Evolutionary conservation across 768 basidiomycete species (phyloP), one percentile per base, ranked within the genome.

Genomic region (Lepiota venenata): DNA sequence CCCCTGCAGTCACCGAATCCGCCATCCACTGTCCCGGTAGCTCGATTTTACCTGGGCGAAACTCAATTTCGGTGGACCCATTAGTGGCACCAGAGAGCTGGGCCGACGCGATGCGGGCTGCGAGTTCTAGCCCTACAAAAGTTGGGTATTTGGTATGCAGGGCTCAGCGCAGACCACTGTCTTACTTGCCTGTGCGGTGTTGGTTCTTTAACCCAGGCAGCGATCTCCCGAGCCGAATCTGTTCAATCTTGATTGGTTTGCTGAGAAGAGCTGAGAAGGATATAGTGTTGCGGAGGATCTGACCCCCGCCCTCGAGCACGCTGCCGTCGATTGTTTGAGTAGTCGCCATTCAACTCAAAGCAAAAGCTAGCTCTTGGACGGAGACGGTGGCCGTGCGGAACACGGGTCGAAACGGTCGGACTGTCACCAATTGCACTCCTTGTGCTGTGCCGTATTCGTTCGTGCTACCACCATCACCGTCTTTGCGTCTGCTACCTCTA

Each of bases 171-270:
- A 14, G n/a, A 29, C 41, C 7, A 62, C n/a, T n/a, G n/a, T n/a
- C n/a, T n/a, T 68, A 15, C 25, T 25, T 51, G 82, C 87, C 88
- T 59, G 84, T 79, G 46, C 80, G 80, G 65, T 91, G 89, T 61
- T 92, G 88, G 44, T 80, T 81, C 62, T 79, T 87, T 36, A 91
- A 70, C 1, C 88, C 89, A 14, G 86, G 83, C 15, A 79, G 80
- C 32, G 56, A 74, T 46, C 89, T 75, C 21, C 75, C 75, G 45
- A 69, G 69, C 27, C 89, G 81, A 25, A 91, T 81, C 14, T 85
- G 83, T 32, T 77, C 64, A 44, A 91, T 80, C 3, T 71, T 69
- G 22, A 90, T 71, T 1, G 84, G 81, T 53, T 76, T 83, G n/a
- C 69, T 69, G 14, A 89, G 72, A 15, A 91, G 70, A 8, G 82